Conservation (phyloP, 2,329 filamentous ascomycete genomes). For the Xylariaceae sp. region DNA sequence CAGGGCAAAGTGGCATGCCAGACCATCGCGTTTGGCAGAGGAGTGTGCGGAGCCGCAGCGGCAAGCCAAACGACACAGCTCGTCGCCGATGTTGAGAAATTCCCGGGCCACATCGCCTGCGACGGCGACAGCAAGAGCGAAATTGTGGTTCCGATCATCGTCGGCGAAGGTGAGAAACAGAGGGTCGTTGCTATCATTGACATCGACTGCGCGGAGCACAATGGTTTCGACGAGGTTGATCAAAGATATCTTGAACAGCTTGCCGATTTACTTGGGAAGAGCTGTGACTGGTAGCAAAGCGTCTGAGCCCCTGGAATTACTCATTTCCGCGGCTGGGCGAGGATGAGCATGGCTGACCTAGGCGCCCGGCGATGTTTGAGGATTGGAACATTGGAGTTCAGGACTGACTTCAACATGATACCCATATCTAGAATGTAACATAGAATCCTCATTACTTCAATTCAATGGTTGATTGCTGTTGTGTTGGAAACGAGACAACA, state of each 20-base stretch:
- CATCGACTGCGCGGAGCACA: constrained; percentile 66
- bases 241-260: constrained; percentile 63
- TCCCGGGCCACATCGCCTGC: constrained; percentile 80
- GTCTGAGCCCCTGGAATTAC: too few relatives aligned
- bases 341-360: too few relatives aligned
- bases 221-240: constrained; percentile 70
- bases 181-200: constrained; percentile 74
- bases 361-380: too few relatives aligned
- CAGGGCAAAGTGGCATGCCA: constrained; percentile 80
- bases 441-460: constrained; percentile 7
- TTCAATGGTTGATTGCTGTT: background rate
- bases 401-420: too few relatives aligned
- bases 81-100: constrained; percentile 66
- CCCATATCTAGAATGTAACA: background rate
- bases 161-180: constrained; percentile 27
- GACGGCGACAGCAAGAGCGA: constrained; percentile 74
- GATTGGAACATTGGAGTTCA: too few relatives aligned
- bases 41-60: constrained; percentile 74
- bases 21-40: constrained; percentile 68
- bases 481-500: too few relatives aligned
- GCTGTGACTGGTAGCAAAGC: constrained; percentile 61
- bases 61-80: constrained; percentile 60
- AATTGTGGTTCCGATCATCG: constrained; percentile 73
- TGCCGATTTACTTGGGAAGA: constrained; percentile 54
- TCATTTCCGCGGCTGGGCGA: too few relatives aligned